Evolutionary conservation across 108 stramenopile species (phyloP).

Genomic region (Cylindrotheca fusiformis): DNA sequence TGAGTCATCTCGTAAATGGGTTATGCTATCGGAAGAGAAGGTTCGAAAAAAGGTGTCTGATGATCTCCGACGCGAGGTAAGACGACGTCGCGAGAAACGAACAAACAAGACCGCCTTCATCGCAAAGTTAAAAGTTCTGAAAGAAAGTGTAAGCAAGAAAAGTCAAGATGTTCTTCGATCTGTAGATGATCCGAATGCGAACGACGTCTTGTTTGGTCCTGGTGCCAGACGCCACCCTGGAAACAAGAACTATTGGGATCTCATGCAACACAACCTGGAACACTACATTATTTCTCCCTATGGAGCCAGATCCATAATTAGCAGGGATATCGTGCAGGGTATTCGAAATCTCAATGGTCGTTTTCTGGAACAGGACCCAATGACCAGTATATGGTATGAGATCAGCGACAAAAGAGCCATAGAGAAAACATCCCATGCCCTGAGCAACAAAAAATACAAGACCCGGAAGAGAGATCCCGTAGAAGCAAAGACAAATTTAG

Average conservation of each 20-base stretch:
- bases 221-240: slow-evolving; percentile 36
- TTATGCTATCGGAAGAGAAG: slow-evolving; percentile 32
- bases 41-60: slow-evolving; percentile 40
- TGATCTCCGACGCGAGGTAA: slow-evolving; percentile 37
- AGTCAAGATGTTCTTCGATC: slow-evolving; percentile 15
- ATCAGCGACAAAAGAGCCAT: slow-evolving; percentile 61
- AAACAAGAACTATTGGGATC: slow-evolving; percentile 37
- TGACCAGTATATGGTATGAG: slow-evolving; percentile 47
- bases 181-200: slow-evolving; percentile 27
- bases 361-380: slow-evolving; percentile 52
- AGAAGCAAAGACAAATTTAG: slow-evolving; percentile 13
- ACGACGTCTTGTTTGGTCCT: slow-evolving; percentile 36
- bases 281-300: slow-evolving; percentile 41
- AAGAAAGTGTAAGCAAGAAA: slow-evolving; percentile 15
- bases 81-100: slow-evolving; percentile 35
- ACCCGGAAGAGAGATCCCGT: slow-evolving; percentile 28
- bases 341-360: slow-evolving; percentile 48
- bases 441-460: slow-evolving; percentile 51
- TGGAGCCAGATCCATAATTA: slow-evolving; percentile 38
- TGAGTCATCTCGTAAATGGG: slow-evolving; percentile 27
- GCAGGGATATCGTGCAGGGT: slow-evolving; percentile 50
- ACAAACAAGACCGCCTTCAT: slow-evolving; percentile 30
- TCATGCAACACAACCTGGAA: slow-evolving; percentile 36
- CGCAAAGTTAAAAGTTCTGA: slow-evolving; percentile 32
- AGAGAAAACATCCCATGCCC: slow-evolving; percentile 72